These are phyloP conservation scores for Ambrosiella cleistominuta DNA, from an alignment of 2,329 filamentous ascomycete species.

Conservation along the genomic window DNA sequence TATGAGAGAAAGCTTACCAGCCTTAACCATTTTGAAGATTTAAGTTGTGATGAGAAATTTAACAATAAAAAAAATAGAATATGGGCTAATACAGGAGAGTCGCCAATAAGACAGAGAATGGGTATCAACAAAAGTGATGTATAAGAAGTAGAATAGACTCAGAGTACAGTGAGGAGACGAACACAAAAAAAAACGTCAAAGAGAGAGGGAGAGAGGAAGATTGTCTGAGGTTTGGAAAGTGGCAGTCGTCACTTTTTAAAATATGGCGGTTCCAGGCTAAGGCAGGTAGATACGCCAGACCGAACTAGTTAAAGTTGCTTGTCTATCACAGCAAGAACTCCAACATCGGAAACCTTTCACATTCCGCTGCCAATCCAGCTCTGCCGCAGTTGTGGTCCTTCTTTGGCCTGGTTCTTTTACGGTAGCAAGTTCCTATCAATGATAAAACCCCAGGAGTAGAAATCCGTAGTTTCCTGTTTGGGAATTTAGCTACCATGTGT, in stretches of 20 bases:
- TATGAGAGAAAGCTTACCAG: slow-evolving; percentile 28
- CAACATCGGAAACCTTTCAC: slow-evolving; percentile 7
- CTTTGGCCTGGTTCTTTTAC: neutral
- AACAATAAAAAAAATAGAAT: neutral
- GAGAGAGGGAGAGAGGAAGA: slow-evolving; percentile 3
- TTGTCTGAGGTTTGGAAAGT: slow-evolving; percentile 3
- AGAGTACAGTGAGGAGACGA: neutral
- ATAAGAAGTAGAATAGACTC: slow-evolving; percentile 1
- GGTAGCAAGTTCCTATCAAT: neutral
- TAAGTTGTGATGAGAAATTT: slow-evolving; percentile 5
- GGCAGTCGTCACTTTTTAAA: slow-evolving; percentile 8
- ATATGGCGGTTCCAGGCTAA: neutral
- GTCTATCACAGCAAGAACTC: slow-evolving; percentile 6
- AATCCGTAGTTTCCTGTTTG: neutral
- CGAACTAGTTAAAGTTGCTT: neutral
- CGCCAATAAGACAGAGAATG: neutral
- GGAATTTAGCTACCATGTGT: neutral
- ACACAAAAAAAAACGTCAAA: slow-evolving; percentile 4
- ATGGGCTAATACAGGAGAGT: slow-evolving; percentile 1
- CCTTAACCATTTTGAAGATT: slow-evolving; percentile 36
- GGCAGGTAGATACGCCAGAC: slow-evolving; percentile 1
- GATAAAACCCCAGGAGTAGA: neutral
- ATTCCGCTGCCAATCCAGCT: neutral
- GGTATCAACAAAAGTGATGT: slow-evolving; percentile 7
- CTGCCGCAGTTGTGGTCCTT: neutral